phyloP scores from a whole-genome alignment of 176 grass and related monocot species.

The Oryza nivara region DNA sequence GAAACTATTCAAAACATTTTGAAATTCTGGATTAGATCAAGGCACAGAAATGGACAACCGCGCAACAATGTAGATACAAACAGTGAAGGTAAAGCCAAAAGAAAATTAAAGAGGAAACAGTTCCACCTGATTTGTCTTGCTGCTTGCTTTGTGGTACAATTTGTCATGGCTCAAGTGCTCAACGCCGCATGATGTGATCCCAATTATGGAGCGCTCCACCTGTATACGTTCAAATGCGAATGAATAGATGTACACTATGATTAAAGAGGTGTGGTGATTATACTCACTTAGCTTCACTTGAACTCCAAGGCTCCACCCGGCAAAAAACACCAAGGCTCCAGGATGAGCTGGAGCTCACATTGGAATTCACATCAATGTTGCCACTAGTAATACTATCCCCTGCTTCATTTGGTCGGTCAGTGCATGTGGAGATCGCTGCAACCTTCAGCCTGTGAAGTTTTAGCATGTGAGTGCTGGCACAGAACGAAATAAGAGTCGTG shows the following conservation, averaged over 20 bases:
- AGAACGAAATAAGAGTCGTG: constrained; percentile 34
- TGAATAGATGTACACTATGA: constrained; percentile 26
- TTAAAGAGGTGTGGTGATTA: constrained; percentile 33
- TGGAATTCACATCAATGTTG: not conserved
- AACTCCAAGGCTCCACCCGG: constrained; percentile 42
- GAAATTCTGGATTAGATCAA: constrained; percentile 31
- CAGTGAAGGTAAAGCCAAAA: not conserved
- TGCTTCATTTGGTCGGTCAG: constrained; percentile 21
- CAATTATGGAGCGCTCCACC: constrained; percentile 1
- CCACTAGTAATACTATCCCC: not conserved
- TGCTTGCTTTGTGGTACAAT: constrained; percentile 4
- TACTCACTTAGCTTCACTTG: constrained; percentile 48
- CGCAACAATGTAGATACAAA: not conserved
- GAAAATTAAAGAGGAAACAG: not conserved
- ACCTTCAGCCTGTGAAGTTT: constrained; percentile 38
- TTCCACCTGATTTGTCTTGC: not conserved
- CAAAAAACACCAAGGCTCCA: constrained; percentile 40
- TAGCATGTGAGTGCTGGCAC: constrained; percentile 41
- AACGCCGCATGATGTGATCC: not conserved
- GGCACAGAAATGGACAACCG: constrained; percentile 29
- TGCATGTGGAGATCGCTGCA: constrained; percentile 32
- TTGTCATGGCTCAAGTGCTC: not conserved
- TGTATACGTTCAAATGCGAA: not conserved
- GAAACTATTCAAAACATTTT: constrained; percentile 44
- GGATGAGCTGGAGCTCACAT: constrained; percentile 22